Evolutionary conservation across 2,329 filamentous ascomycete genomes (phyloP).

Genomic region (Pseudopyrenochaeta lycopersici): DNA sequence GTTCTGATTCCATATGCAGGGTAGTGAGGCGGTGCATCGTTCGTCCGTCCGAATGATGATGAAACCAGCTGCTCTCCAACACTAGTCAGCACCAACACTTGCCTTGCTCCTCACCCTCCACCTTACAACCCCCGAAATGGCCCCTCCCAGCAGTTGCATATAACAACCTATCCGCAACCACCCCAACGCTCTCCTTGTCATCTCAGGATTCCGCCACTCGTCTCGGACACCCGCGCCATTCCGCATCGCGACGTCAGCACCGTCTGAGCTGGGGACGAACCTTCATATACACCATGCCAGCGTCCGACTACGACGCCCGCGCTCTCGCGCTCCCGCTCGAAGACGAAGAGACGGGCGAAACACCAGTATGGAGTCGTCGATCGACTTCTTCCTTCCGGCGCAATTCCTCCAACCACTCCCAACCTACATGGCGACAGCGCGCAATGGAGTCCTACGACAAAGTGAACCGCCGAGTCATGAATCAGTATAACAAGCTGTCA

Average conservation of each 20-base stretch:
- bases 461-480: conserved; percentile 56
- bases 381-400: conserved; percentile 52
- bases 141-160: conserved; percentile 4
- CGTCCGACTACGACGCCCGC: conserved; percentile 60
- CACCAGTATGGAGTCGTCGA: conserved; percentile 63
- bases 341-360: conserved; percentile 57
- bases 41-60: conserved; percentile 27
- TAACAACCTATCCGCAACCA: conserved; percentile 8
- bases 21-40: conserved; percentile 20
- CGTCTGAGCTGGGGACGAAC: not conserved
- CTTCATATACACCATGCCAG: conserved; percentile 41
- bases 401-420: conserved; percentile 42
- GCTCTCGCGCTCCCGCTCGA: conserved; percentile 63
- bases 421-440: conserved; percentile 49
- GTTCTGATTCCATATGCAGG: conserved; percentile 11
- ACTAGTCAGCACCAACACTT: conserved; percentile 16
- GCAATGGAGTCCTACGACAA: conserved; percentile 55
- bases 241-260: conserved; percentile 11
- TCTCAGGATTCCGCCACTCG: not conserved
- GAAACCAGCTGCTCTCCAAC: conserved; percentile 26
- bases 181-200: conserved; percentile 1
- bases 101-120: not conserved
- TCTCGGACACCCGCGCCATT: conserved; percentile 17
- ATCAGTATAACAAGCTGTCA: conserved; percentile 65
- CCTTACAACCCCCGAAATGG: conserved; percentile 16